Percentiles rank a stretch among this genome's conserved stretches.
Conservation (phyloP, 2,329 filamentous ascomycete species). For the Ramularia endophylla region DNA sequence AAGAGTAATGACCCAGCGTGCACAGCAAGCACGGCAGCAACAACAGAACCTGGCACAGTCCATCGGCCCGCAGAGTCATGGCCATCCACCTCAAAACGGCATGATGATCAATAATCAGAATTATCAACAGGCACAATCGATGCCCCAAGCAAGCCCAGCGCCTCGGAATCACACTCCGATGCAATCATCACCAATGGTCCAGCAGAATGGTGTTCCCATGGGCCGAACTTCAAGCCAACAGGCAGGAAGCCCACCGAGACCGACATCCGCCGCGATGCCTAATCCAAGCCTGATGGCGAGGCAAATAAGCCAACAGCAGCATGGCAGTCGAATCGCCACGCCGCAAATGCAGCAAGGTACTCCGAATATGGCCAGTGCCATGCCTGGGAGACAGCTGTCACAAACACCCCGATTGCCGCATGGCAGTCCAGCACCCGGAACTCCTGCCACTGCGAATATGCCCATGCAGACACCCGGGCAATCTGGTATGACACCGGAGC, state of each 20-base stretch:
- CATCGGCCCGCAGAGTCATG: constrained; percentile 17
- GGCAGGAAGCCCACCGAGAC: constrained; percentile 57
- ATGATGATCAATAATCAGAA: constrained; percentile 31
- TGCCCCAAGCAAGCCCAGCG: constrained; percentile 58
- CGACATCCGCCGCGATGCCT: constrained; percentile 56
- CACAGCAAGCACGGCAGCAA: constrained; percentile 19
- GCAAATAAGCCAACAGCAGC: constrained; percentile 34
- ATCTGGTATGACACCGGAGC: constrained; percentile 26
- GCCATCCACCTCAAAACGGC: constrained; percentile 36
- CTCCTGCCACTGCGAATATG: constrained; percentile 11
- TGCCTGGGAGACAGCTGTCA: constrained; percentile 30
- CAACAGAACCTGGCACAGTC: constrained; percentile 28
- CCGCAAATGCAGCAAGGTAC: constrained; percentile 36
- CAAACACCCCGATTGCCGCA: constrained; percentile 33
- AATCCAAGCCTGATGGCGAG: constrained; percentile 32
- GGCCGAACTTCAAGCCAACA: constrained; percentile 62
- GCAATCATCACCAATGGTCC: constrained; percentile 39
- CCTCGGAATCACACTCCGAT: constrained; percentile 42
- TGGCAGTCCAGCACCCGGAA: constrained; percentile 29
- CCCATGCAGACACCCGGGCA: constrained; percentile 24
- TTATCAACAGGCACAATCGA: constrained; percentile 44
- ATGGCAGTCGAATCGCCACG: constrained; percentile 30
- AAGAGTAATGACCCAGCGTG: constrained; percentile 40
- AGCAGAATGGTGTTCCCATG: constrained; percentile 42
- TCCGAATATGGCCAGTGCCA: constrained; percentile 30